phyloP scores from a whole-genome alignment of 495 filamentous ascomycete species.

The Beverwykella pulmonaria region DNA sequence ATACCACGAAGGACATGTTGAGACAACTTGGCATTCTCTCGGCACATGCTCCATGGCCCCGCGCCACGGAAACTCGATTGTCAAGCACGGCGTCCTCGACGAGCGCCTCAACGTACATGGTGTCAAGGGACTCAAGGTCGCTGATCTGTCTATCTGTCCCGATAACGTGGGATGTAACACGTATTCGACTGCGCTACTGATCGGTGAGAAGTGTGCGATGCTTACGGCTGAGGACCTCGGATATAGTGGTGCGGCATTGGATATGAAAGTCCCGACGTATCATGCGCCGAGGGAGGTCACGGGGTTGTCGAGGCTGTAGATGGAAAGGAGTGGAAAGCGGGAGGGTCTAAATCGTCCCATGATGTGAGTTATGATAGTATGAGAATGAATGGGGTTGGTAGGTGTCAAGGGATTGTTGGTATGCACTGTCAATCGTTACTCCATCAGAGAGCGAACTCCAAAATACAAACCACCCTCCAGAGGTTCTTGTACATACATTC shows the following conservation, averaged over 20 bases:
- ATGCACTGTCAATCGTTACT: too few species aligned
- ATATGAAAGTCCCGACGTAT: constrained; percentile 70
- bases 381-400: too few species aligned
- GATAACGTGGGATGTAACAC: constrained; percentile 85
- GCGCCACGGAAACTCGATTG: constrained; percentile 74
- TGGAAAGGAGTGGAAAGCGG: neutral
- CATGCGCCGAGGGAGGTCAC: constrained; percentile 51
- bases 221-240: constrained; percentile 76
- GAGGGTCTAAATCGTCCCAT: neutral
- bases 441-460: too few species aligned
- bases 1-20: constrained; percentile 68
- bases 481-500: too few species aligned
- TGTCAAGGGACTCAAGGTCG: constrained; percentile 78
- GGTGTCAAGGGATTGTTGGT: too few species aligned
- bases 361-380: too few species aligned
- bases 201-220: constrained; percentile 80
- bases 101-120: constrained; percentile 80
- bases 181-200: constrained; percentile 73
- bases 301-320: constrained; percentile 49
- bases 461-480: too few species aligned
- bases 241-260: constrained; percentile 70
- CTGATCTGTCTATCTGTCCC: constrained; percentile 78
- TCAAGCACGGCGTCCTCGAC: constrained; percentile 79
- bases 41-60: constrained; percentile 83
- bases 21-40: constrained; percentile 75